Base-by-base conservation (phyloP, 129 eudicot genomes). In the Helichrysum umbraculigerum region DNA sequence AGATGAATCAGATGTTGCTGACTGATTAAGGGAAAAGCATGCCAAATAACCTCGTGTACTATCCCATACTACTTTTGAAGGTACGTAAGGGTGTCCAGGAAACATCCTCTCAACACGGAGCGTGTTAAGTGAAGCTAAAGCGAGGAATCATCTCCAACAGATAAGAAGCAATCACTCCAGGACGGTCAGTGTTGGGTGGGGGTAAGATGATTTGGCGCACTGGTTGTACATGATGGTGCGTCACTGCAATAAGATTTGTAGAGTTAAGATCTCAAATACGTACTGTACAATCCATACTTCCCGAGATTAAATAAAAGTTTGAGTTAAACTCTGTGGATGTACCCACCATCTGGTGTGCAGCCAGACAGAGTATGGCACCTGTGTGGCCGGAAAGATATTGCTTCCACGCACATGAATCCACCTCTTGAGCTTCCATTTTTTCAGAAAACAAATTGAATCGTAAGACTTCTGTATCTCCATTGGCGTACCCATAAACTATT, bases 171-270 rank as follows among this genome's bases (percentile, higher is more conserved):
- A 83, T 87, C 89, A 84, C 81, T 88, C 99, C 99, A 95, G 99
- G 99, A 72, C 77, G 72, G 60, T 87, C 88, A 33, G 84, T 89
- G 66, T 78, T 81, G 67, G 72, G 39, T 5, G 97, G 96, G 12
- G 97, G 88, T 17, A 95, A 80, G 52, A 95, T 82, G 78, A 95
- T 85, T 78, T 89, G 97, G 78, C 94, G 86, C 11, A 95, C 92
- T 5, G 99, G 97, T 80, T 87, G 89, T n/a, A 91, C 99, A 85
- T 95, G 99, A 58, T 95, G 96, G 83, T 91, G 97, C 96, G 91
- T 76, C 57, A 89, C 92, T 68, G 76, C 66, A 33, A 91, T 85
- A 69, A 86, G 91, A 78, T 77, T 86, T 68, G 89, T 70, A 32
- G 99, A 83, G 59, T 89, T 90, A 69, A 95, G 89, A 86, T 95